These are phyloP conservation scores for Erigeron philadelphicus DNA, from an alignment of 140 eudicot species.

Conservation along the genomic window DNA sequence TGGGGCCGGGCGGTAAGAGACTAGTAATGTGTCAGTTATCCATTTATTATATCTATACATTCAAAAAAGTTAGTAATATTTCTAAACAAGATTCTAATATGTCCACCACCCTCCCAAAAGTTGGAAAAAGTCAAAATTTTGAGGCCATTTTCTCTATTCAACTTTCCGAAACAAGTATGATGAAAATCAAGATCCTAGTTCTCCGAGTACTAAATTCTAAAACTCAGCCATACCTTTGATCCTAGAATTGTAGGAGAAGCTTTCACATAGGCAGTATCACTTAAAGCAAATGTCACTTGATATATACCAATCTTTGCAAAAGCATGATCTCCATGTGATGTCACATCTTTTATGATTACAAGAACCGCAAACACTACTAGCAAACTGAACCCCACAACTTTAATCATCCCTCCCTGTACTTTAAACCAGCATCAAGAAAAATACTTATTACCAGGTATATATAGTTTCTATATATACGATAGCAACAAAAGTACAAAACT, in stretches of 20 bases:
- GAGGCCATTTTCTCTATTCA: background rate
- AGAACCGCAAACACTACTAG: slow-evolving; percentile 41
- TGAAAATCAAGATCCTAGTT: slow-evolving; percentile 1
- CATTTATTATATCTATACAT: no score
- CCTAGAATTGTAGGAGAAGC: slow-evolving; percentile 75
- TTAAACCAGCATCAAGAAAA: slow-evolving; percentile 15
- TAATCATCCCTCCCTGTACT: slow-evolving; percentile 32
- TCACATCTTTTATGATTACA: slow-evolving; percentile 33
- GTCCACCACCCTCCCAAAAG: background rate
- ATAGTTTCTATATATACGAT: background rate
- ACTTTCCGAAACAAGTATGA: background rate
- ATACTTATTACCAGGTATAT: slow-evolving; percentile 7
- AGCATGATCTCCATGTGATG: slow-evolving; percentile 68
- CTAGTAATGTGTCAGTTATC: no score
- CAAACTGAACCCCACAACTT: slow-evolving; percentile 31
- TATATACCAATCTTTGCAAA: slow-evolving; percentile 63
- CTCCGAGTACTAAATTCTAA: background rate
- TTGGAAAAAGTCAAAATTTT: background rate
- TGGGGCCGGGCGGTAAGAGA: no score
- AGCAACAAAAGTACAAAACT: slow-evolving; percentile 8
- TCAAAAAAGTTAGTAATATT: no score
- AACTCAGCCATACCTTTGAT: slow-evolving; percentile 41
- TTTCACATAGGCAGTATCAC: slow-evolving; percentile 46
- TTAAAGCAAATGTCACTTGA: slow-evolving; percentile 48
- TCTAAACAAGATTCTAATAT: background rate